Percentiles rank a stretch among this genome's conserved stretches.
Conservation (phyloP, 1,139 yeast genomes). For the Candida gigantensis region DNA sequence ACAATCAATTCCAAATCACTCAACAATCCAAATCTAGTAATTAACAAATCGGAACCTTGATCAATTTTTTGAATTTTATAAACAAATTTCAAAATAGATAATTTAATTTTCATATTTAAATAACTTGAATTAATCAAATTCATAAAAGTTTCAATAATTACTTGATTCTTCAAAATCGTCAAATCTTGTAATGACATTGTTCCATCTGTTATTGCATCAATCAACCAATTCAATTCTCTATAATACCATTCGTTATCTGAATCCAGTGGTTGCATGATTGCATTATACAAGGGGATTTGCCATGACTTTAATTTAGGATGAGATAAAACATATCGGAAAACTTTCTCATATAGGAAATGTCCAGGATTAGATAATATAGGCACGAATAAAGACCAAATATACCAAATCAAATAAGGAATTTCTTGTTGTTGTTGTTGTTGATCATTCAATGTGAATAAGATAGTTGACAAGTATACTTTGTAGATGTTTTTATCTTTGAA, state of each 20-base stretch:
- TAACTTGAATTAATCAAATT: conserved; percentile 56
- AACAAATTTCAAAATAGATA: conserved; percentile 44
- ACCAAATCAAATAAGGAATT: conserved; percentile 44
- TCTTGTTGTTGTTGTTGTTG: conserved; percentile 16
- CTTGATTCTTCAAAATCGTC: conserved; percentile 48
- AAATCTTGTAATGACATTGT: conserved; percentile 52
- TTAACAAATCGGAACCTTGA: conserved; percentile 60
- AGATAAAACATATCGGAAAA: conserved; percentile 58
- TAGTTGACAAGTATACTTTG: conserved; percentile 60
- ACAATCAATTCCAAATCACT: conserved; percentile 48
- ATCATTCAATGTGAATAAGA: conserved; percentile 47
- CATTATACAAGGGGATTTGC: conserved; percentile 67
- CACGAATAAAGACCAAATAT: conserved; percentile 52
- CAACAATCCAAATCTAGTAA: conserved; percentile 64
- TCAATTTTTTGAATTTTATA: conserved; percentile 54
- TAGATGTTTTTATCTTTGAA: conserved; percentile 63
- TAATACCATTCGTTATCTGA: conserved; percentile 52
- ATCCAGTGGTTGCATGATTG: conserved; percentile 40
- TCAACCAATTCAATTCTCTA: conserved; percentile 67
- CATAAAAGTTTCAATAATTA: conserved; percentile 67
- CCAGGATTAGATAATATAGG: conserved; percentile 65
- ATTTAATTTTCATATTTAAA: conserved; percentile 38
- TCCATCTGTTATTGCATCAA: conserved; percentile 50
- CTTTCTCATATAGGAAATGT: conserved; percentile 71
- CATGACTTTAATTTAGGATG: conserved; percentile 53